phyloP scores from a whole-genome alignment of 2,329 filamentous ascomycete genomes.

The Cladosporium sphaerospermum region DNA sequence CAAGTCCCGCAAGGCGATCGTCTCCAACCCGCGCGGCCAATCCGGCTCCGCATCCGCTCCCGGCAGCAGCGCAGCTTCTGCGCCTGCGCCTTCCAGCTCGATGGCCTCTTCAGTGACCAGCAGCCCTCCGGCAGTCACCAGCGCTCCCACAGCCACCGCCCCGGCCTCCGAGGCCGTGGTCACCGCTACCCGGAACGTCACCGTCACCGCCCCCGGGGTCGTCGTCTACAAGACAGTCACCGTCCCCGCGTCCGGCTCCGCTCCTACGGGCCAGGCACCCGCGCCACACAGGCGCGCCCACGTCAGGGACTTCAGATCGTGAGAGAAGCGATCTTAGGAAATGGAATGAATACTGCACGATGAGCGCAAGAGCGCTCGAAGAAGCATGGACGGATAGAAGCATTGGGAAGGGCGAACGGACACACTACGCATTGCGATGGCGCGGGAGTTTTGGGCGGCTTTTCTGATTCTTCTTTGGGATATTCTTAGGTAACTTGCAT shows the following conservation, averaged over 20 bases:
- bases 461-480: too few relatives aligned
- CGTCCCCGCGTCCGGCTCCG: neutral
- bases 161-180: neutral
- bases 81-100: neutral
- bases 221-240: neutral
- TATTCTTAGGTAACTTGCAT: too few relatives aligned
- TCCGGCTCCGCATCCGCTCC: conserved; percentile 17
- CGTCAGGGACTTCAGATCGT: too few relatives aligned
- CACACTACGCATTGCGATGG: too few relatives aligned
- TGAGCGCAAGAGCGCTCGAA: too few relatives aligned
- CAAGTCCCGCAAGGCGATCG: conserved; percentile 35
- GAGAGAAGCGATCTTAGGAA: too few relatives aligned
- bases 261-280: neutral
- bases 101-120: neutral
- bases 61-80: conserved; percentile 15
- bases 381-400: too few relatives aligned
- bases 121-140: neutral
- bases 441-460: too few relatives aligned
- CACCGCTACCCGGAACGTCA: neutral
- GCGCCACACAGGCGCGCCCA: too few relatives aligned
- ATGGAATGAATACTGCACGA: too few relatives aligned
- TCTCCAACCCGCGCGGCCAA: conserved; percentile 19
- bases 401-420: too few relatives aligned
- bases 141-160: neutral
- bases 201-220: neutral